Conservation (phyloP, 2,329 filamentous ascomycete species). For the Penicillium sp. region DNA sequence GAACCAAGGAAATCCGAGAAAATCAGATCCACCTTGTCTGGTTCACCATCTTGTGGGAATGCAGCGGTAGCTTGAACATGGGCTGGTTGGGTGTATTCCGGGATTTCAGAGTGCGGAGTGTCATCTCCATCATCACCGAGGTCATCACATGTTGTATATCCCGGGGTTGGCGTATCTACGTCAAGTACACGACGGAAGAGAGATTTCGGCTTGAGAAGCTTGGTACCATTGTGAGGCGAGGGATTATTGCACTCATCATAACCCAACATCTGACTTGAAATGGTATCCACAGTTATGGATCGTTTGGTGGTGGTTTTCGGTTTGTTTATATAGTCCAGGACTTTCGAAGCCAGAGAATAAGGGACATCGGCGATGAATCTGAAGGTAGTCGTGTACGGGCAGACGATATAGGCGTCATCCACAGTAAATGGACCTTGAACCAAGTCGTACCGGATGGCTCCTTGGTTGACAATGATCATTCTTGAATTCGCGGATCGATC, state of each 20-base stretch:
- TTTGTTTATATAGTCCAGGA: conserved; percentile 2
- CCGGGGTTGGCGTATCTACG: neutral
- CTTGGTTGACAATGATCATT: conserved; percentile 62
- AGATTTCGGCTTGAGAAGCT: conserved; percentile 8
- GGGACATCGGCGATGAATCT: conserved; percentile 8
- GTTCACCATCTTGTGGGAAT: conserved; percentile 4
- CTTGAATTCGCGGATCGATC: conserved; percentile 53
- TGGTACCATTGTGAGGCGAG: neutral
- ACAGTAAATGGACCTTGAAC: conserved; percentile 49
- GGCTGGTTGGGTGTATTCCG: neutral
- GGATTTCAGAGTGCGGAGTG: no score
- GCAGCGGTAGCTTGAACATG: conserved; percentile 8
- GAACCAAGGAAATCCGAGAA: no score
- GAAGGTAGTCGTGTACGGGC: conserved; percentile 2
- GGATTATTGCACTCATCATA: conserved; percentile 11
- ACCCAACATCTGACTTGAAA: conserved; percentile 10
- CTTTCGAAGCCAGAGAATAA: conserved; percentile 7
- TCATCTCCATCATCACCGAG: conserved; percentile 8
- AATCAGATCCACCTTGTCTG: conserved; percentile 1
- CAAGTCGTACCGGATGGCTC: conserved; percentile 62
- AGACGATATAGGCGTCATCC: conserved; percentile 5
- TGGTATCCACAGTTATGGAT: conserved; percentile 3
- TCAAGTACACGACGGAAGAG: conserved; percentile 7
- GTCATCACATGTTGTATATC: conserved; percentile 12
- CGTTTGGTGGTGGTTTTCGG: neutral